Base-by-base conservation (phyloP, 441 rosid genomes). In the Populus hybrid region DNA sequence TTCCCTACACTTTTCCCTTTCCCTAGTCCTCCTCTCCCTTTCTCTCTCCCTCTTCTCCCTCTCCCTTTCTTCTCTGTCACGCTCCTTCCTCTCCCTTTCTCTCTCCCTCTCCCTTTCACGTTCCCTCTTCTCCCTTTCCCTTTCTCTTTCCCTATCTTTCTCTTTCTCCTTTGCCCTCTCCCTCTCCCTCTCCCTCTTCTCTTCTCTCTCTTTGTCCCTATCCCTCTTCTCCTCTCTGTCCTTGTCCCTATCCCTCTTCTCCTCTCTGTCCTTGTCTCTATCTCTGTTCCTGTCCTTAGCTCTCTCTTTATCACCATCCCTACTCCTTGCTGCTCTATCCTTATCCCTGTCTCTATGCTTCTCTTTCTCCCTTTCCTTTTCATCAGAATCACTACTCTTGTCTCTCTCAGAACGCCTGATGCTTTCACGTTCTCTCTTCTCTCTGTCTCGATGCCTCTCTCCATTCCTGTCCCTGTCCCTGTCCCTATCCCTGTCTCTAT, bases 341-440 rank as follows among this genome's bases (percentile, higher is more conserved):
- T 30, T 30, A 4, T 78, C 72, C 69, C 57, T 74, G 20, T 66
- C 32, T 69, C 70, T 81, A n/a, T 81, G 75, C 73, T 70, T 82
- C 75, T 85, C 86, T 61, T 80, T 84, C 74, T 83, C 89, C 75
- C 87, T 81, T 12, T 86, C 91, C 69, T 77, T 85, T 28, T 88
- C 93, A 78, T 84, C 92, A 61, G 84, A 86, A 84, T 78, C 82
- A 18, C 67, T 76, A 65, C 87, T 84, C 75, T 79, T 81, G 67
- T 84, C 90, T 42, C 82, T 80, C 26, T 82, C 86, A 2, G 75
- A 75, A 74, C 74, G 90, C 28, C 82, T 83, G 8, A 6, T 20
- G 32, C 88, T 82, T 75, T 85, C 86, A 4, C 85, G 83, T n/a
- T 81, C 85, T 30, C 82, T 78, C 83, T 86, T 88, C 79, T 85